Evolutionary conservation across 2,329 filamentous ascomycete genomes (phyloP).

Genomic region (Gaeumannomyces sp.): DNA sequence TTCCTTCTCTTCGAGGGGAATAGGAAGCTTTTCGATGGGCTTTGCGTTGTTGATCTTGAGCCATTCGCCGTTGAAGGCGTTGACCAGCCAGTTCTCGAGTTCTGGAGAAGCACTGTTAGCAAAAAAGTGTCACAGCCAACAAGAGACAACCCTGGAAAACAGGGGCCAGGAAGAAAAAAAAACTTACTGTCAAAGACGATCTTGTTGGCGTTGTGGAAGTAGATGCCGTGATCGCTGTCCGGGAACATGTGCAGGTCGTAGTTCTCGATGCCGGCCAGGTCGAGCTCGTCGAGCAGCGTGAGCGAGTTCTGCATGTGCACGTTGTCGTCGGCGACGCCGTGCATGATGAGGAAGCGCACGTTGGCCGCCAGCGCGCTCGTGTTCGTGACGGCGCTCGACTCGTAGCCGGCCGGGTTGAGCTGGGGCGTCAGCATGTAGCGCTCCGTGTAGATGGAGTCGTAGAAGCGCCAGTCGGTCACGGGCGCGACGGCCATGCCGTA

Average conservation of each 20-base stretch:
- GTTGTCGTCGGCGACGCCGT: conserved; percentile 94
- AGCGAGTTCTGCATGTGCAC: conserved; percentile 96
- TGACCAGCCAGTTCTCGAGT: conserved; percentile 84
- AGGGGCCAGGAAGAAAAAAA: conserved; percentile 10
- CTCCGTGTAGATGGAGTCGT: conserved; percentile 91
- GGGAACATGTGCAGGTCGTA: conserved; percentile 97
- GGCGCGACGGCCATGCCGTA: conserved; percentile 98
- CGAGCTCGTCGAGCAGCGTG: conserved; percentile 77
- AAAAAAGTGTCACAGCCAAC: neutral
- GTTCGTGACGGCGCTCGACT: conserved; percentile 67
- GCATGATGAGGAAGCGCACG: conserved; percentile 90
- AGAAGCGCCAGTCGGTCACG: conserved; percentile 97
- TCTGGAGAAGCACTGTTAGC: conserved; percentile 38
- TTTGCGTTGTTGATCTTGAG: conserved; percentile 50
- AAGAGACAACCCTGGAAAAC: neutral
- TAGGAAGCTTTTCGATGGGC: conserved; percentile 29
- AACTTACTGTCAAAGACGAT: conserved; percentile 90
- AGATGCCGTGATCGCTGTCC: conserved; percentile 91
- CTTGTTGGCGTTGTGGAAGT: conserved; percentile 84
- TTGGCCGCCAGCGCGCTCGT: conserved; percentile 65
- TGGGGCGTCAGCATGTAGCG: conserved; percentile 96
- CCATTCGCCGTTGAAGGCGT: conserved; percentile 98
- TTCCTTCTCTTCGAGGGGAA: conserved; percentile 5
- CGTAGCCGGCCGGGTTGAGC: conserved; percentile 72
- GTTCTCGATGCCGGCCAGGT: conserved; percentile 76